Evolutionary conservation across 257 asterid genomes (phyloP), one percentile per base, ranked within the genome.

Genomic region (Echium plantagineum): DNA sequence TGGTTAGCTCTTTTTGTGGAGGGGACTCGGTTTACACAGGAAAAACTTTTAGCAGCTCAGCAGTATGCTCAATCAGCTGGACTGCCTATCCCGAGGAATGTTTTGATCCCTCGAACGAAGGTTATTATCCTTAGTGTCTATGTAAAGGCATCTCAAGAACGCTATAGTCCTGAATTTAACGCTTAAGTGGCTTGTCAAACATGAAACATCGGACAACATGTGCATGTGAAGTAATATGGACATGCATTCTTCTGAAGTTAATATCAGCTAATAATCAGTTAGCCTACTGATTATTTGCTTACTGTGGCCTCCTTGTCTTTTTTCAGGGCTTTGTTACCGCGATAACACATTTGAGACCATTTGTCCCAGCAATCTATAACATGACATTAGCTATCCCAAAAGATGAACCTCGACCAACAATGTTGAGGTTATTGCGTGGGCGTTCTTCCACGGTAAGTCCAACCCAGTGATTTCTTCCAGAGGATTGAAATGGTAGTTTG

Each of bases 251-350:
- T 28, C 32, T 1, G 32, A 28, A 28, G 32, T 24, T 24, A 24
- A 24, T 24, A 24, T 24, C 46, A 35, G 46, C 46, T 7, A 35
- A 35, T 35, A 0, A 35, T 35, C 10, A 6, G 46, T 35, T 35
- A 35, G 46, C 7, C 32, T 35, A 35, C 2, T 24, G 26, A 3
- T 24, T 42, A 42, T 42, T 42, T 42, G 17, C 49, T 42, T 9
- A 42, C 10, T 42, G 32, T 28, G 49, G 15, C 48, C 48, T 38
- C 0, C 49, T 61, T 46, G 60, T 59, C 9, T 55, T 57, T 24
- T 69, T 69, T 19, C 90, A 88, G 96, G 96, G 96, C 55, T 88
- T 88, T 77, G 95, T 83, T 65, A 73, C 83, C 59, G 80, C 96
- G 18, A 87, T 83, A 58, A 78, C 71, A 67, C 84, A 89, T 63